A percentile compares a stretch with the other conserved stretches of the same genome.
Conservation (phyloP, 2,329 filamentous ascomycete genomes). For the Trichoderma brevicompactum region DNA sequence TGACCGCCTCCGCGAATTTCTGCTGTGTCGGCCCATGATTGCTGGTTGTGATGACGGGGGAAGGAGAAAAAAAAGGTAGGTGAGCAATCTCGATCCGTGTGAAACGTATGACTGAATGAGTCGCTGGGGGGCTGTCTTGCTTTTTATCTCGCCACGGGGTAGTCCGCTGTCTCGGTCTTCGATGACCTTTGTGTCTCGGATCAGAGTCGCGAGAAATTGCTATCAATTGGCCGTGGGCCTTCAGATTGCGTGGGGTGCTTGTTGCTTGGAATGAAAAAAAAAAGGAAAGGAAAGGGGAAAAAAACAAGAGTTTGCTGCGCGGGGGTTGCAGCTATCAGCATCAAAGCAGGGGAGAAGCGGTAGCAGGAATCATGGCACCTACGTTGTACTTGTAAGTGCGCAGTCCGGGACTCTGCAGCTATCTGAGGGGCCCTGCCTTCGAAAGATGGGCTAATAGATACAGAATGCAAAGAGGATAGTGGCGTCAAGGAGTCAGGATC, state of each 20-base stretch:
- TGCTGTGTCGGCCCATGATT: conserved; percentile 33
- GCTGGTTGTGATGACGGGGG: neutral
- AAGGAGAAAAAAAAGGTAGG: neutral
- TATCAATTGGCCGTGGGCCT: conserved; percentile 27
- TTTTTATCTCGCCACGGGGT: conserved; percentile 26
- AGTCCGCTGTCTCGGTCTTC: conserved; percentile 26
- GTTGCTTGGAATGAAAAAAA: conserved; percentile 25
- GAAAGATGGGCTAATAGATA: neutral
- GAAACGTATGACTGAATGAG: conserved; percentile 29
- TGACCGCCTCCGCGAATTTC: conserved; percentile 44
- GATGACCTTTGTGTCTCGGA: conserved; percentile 27
- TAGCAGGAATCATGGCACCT: conserved; percentile 13
- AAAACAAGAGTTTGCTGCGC: conserved; percentile 26
- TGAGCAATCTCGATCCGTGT: conserved; percentile 18
- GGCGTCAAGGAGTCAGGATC: conserved; percentile 46
- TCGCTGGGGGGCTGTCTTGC: conserved; percentile 25
- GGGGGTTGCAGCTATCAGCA: conserved; percentile 27
- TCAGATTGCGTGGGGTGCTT: conserved; percentile 24
- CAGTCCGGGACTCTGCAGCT: neutral
- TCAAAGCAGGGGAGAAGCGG: conserved; percentile 16
- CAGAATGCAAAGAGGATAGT: neutral
- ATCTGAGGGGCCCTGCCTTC: conserved; percentile 2
- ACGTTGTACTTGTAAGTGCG: conserved; percentile 6
- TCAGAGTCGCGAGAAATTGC: conserved; percentile 23
- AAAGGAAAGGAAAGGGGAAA: neutral